Base-by-base conservation (phyloP, 345 rosid genomes). In the Hibiscus trionum region DNA sequence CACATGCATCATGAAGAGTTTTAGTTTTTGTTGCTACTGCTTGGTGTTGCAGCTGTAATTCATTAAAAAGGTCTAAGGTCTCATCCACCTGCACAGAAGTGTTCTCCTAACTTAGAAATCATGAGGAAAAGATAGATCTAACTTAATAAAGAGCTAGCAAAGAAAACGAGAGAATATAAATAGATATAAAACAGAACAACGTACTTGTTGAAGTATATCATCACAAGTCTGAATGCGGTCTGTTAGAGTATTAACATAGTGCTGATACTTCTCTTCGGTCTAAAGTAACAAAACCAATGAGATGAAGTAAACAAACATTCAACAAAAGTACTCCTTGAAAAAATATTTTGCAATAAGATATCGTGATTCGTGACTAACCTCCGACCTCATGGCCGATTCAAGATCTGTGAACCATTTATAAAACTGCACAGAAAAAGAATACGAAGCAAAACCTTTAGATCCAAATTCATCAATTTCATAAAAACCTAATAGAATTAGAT, bases 331-430 rank as follows among this genome's bases (percentile, higher is more conserved):
- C n/a, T 24, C 70, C 63, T 62, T 26, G 37, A 74, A 24, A 4
- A 57, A 46, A 79, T 19, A 17, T 12, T 16, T 21, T 21, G 56
- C 71, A 76, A 76, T 56, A 84, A 61, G 73, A 68, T 68, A 67
- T 26, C 17, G 69, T 46, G 66, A 82, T 21, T 21, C 21, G 21
- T 21, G 24, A 21, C 93, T 74, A 83, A 94, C 98, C 98, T 94
- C 98, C 27, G 97, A 94, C 83, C 90, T 94, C 98, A 94, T 86
- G 11, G 97, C 96, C 31, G 88, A 90, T 84, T 94, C 97, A 76
- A 94, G 98, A 89, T 94, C 97, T 16, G 97, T 84, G 77, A 94
- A 94, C 98, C 98, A 94, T 69, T 94, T 91, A 84, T 91, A 94
- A 69, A 94, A 94, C 98, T 94, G 88, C 72, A 76, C 16, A 17